Base-by-base conservation (phyloP, 257 asterid species). In the Osmanthus fragrans region DNA sequence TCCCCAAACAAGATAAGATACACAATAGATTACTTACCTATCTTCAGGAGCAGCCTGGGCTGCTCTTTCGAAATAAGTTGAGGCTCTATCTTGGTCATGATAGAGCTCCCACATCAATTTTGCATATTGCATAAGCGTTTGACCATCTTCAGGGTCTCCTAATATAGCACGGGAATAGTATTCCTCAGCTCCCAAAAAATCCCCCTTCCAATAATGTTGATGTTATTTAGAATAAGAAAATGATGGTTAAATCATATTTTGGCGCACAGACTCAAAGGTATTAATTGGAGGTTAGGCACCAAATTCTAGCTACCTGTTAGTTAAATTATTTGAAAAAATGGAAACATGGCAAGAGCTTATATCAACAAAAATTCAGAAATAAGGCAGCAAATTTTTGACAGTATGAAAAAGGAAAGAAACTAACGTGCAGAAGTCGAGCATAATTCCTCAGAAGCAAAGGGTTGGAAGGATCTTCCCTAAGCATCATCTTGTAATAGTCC, bases 111-210 rank as follows among this genome's bases (percentile, higher is more conserved):
- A 91, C n/a, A 85, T 87, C 79, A 93, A 74, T 77, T 86, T 84
- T 69, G 98, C 98, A 65, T 88, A 93, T 33, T 78, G 87, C 71
- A 85, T 72, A 77, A 88, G 73, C 73, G 79, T 64, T 56, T 87
- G 90, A 13, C 94, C 91, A 39, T 95, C 94, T 56, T 86, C 79
- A 34, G 96, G 98, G 84, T 89, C 96, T 32, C 92, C 92, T 72
- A 81, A 72, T 2, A 85, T 83, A 64, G 98, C 97, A 54, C 83
- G 90, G 72, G 66, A 58, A 76, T 86, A 87, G 70, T 78, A 84
- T n/a, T 88, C 95, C 82, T 93, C 97, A 6, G 99, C 94, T 78
- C 88, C 94, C 16, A 73, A 54, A 74, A 87, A 83, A 85, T 95
- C 93, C 74, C 92, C 90, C 45, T 88, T 88, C 13, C 51, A 47